phyloP scores from a whole-genome alignment of 2,329 filamentous ascomycete genomes.

The Teratosphaeriaceae sp. region DNA sequence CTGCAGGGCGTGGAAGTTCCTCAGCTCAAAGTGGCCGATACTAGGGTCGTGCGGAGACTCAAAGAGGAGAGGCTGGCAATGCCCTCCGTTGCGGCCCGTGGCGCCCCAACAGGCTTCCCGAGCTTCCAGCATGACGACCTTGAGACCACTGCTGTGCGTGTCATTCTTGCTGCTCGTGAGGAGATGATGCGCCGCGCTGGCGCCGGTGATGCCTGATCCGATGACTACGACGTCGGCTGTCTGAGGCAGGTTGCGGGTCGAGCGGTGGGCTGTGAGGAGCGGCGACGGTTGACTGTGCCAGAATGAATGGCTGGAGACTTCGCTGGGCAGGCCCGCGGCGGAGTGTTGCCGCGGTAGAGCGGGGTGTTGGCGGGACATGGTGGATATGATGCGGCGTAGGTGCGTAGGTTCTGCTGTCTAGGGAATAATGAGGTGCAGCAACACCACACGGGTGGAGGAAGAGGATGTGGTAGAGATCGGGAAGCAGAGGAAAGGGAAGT shows the following conservation, averaged over 20 bases:
- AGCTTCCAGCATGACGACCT: conserved; percentile 69
- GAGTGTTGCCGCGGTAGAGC: conserved; percentile 13
- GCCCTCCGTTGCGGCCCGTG: conserved; percentile 62
- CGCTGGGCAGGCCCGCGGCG: conserved; percentile 18
- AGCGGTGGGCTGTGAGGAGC: conserved; percentile 59
- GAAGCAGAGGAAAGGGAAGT: too few species aligned
- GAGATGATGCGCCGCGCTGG: conserved; percentile 58
- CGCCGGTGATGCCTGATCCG: conserved; percentile 70
- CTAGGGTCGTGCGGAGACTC: conserved; percentile 44
- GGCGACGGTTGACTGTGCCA: conserved; percentile 66
- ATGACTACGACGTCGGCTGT: conserved; percentile 64
- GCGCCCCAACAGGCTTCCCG: conserved; percentile 76
- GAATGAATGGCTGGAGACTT: conserved; percentile 48
- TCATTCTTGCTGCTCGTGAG: conserved; percentile 32
- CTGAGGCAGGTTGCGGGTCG: conserved; percentile 56
- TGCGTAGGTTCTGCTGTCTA: background rate
- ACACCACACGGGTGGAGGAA: too few species aligned
- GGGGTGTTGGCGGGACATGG: conserved; percentile 17
- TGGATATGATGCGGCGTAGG: background rate
- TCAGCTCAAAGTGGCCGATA: conserved; percentile 65
- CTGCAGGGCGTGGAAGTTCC: conserved; percentile 57
- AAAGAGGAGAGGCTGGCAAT: conserved; percentile 69
- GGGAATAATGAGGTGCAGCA: too few species aligned
- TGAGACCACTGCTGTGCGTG: conserved; percentile 35
- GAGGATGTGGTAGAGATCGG: too few species aligned